Evolutionary conservation across 495 filamentous ascomycete genomes (phyloP), one percentile per base, ranked within the genome.

Genomic region (Neurospora sp.): DNA sequence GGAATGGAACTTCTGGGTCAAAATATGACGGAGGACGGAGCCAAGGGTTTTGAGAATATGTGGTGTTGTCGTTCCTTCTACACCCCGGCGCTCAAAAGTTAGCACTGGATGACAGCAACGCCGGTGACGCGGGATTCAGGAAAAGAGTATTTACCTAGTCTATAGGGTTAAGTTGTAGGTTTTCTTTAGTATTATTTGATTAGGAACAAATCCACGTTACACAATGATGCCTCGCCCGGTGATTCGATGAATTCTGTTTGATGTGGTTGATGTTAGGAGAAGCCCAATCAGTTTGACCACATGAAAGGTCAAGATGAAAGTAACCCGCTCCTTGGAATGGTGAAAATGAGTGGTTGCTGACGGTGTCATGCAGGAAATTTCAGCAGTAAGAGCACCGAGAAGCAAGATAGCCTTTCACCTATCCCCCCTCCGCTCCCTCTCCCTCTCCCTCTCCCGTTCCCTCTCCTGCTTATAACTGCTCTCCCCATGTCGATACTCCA

Each of bases 381-480:
- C 40, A 18, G 27, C 4, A 22, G 4, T 53, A 22, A 22, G 9
- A 12, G 20, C 45, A 53, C 20, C n/a, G 20, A 10, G 45, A 38
- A n/a, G 20, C 35, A 70, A 14, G 45, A 69, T 72, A 41, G 41
- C 70, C 22, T 39, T 35, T 75, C 76, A 75, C 81, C 80, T 81
- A 71, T 83, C 79, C 44, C 80, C 78, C 53, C 79, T 45, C 75
- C 73, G 71, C 53, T 84, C 80, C 68, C 78, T 77, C 41, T 82
- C 79, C 65, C 81, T 72, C 69, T 80, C 81, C 75, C 81, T 74
- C 41, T 83, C 82, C 35, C 84, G 77, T 14, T 86, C 85, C n/a
- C 83, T 77, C 71, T 87, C 84, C 40, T 79, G 79, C 72, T 83
- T 85, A 71, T 86, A 85, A 69, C 82, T 85, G 70, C 31, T 35